Evolutionary conservation across 2,329 filamentous ascomycete genomes (phyloP).

Genomic region (Pseudogymnoascus sp.): DNA sequence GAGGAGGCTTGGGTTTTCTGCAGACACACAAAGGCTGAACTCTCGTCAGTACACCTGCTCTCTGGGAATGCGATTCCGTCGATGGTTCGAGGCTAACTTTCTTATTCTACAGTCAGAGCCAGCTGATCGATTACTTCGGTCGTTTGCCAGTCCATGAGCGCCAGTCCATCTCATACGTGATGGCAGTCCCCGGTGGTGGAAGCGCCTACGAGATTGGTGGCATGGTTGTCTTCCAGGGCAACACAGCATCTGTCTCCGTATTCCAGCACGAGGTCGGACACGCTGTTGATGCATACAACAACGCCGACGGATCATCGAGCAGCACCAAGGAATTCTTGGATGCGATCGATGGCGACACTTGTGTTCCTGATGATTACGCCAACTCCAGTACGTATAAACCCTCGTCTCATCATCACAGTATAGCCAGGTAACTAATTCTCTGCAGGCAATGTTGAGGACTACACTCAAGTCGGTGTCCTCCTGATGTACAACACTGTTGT

Average conservation of each 20-base stretch:
- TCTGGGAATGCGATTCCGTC: background rate
- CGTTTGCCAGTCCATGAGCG: constrained; percentile 26
- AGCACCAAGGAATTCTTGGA: constrained; percentile 3
- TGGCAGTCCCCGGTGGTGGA: constrained; percentile 18
- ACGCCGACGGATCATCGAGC: background rate
- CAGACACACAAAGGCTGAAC: constrained; percentile 22
- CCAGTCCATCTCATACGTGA: constrained; percentile 20
- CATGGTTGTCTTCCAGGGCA: constrained; percentile 16
- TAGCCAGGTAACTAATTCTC: constrained; percentile 16
- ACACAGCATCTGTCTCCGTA: constrained; percentile 1
- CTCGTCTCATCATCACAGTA: constrained; percentile 9
- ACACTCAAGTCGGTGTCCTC: constrained; percentile 22
- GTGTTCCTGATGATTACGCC: constrained; percentile 14
- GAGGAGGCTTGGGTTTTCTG: constrained; percentile 26
- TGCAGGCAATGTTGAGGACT: constrained; percentile 21
- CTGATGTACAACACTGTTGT: constrained; percentile 23
- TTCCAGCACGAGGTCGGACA: constrained; percentile 9
- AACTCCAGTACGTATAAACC: constrained; percentile 19
- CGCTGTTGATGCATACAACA: constrained; percentile 8
- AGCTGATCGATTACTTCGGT: constrained; percentile 18
- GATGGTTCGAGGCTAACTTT: background rate
- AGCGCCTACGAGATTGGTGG: constrained; percentile 16
- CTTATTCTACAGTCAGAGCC: constrained; percentile 6
- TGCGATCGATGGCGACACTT: background rate
- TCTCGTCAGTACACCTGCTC: constrained; percentile 10